Percentiles rank a stretch among this genome's conserved stretches.
Evolutionary conservation across 2,329 filamentous ascomycete genomes (phyloP).

Genomic region (Trichothecium sympodiale): DNA sequence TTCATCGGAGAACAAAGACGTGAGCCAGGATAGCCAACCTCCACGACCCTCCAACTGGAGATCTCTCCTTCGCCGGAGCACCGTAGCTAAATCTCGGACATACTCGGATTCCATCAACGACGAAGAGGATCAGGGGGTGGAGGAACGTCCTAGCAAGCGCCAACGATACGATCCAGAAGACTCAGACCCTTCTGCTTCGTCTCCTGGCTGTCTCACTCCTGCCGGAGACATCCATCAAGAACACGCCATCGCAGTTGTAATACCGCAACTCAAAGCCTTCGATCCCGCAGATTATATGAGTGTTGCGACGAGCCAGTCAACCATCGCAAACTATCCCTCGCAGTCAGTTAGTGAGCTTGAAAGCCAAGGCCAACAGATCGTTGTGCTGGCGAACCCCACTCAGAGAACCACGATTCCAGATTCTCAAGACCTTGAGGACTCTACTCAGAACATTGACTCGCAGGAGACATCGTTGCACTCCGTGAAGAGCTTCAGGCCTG

Average conservation of each 20-base stretch:
- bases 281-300: conserved; percentile 24
- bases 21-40: conserved; percentile 12
- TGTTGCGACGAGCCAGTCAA: conserved; percentile 8
- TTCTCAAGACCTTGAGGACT: conserved; percentile 7
- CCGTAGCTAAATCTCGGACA: too few relatives aligned
- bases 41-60: conserved; percentile 18
- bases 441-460: background rate
- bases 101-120: conserved; percentile 6
- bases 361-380: conserved; percentile 19
- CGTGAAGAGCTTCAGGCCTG: too few relatives aligned
- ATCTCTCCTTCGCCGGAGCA: conserved; percentile 7
- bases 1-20: conserved; percentile 1
- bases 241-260: too few relatives aligned
- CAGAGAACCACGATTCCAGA: conserved; percentile 3
- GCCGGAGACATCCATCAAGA: too few relatives aligned
- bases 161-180: background rate
- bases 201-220: too few relatives aligned
- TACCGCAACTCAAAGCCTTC: conserved; percentile 11
- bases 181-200: conserved; percentile 5
- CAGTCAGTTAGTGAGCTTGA: conserved; percentile 24
- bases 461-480: too few relatives aligned
- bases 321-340: conserved; percentile 16
- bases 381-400: conserved; percentile 8
- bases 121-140: conserved; percentile 7
- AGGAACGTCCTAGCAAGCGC: background rate